Conservation (phyloP, 306 rosid genomes). For the Spatholobus suberectus region DNA sequence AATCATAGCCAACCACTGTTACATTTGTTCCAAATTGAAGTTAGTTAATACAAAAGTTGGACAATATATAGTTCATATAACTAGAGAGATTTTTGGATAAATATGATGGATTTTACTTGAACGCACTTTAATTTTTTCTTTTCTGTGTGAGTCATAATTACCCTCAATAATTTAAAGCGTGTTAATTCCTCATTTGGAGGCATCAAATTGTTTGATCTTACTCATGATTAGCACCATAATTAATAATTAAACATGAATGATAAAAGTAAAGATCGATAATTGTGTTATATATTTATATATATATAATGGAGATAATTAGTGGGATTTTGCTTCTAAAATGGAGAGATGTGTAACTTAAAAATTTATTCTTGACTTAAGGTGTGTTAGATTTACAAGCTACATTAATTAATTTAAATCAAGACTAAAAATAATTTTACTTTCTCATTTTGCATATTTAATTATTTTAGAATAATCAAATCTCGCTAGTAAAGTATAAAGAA, state of each 20-base stretch:
- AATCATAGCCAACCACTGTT: neutral
- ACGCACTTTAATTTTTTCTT: neutral
- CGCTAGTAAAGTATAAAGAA: neutral
- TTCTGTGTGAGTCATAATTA: neutral
- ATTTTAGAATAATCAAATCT: neutral
- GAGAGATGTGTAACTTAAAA: neutral
- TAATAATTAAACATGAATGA: neutral
- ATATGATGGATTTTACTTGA: neutral
- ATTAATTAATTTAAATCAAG: neutral
- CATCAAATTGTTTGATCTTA: neutral
- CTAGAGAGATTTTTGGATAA: neutral
- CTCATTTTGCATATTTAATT: neutral
- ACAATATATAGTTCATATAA: neutral
- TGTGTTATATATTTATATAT: too few species aligned
- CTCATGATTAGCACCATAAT: neutral
- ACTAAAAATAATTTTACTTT: neutral
- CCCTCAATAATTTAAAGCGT: neutral
- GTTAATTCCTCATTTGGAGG: neutral
- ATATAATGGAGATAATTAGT: neutral
- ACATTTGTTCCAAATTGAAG: neutral
- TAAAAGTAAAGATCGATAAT: neutral
- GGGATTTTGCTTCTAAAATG: neutral
- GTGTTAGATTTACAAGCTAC: neutral
- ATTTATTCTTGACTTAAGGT: neutral
- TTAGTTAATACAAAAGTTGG: neutral